Conservation (phyloP, 106 monocot genomes). For the Agapanthus africanus region DNA sequence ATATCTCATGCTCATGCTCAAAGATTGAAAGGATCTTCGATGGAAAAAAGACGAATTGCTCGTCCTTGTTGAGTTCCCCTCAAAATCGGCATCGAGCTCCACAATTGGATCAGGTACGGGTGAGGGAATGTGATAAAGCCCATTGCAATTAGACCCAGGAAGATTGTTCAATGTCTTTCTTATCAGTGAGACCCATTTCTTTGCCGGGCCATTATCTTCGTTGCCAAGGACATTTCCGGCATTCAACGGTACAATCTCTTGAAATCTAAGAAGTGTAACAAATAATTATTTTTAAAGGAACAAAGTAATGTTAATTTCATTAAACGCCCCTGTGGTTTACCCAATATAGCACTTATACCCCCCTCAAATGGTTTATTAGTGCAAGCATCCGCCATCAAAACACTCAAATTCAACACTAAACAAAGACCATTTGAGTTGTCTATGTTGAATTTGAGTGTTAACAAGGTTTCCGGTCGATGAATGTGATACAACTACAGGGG, state of each 20-base stretch:
- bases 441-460: too few species aligned
- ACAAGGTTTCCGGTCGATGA: too few species aligned
- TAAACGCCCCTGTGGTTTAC: too few species aligned
- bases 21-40: conserved; percentile 51
- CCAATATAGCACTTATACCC: too few species aligned
- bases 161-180: conserved; percentile 64
- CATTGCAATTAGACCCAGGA: conserved; percentile 32
- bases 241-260: conserved; percentile 82
- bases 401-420: too few species aligned
- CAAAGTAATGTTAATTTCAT: not conserved
- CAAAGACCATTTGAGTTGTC: too few species aligned
- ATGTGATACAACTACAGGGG: too few species aligned
- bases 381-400: too few species aligned
- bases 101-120: conserved; percentile 52
- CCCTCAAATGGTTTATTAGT: too few species aligned
- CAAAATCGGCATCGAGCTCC: conserved; percentile 65
- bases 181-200: conserved; percentile 72
- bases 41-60: conserved; percentile 42
- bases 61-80: conserved; percentile 25
- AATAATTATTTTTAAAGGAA: not conserved
- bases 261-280: conserved; percentile 35
- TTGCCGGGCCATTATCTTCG: conserved; percentile 76
- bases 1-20: conserved; percentile 37
- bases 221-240: conserved; percentile 78
- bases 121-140: conserved; percentile 46